Evolutionary conservation across 2,329 filamentous ascomycete genomes (phyloP).

Genomic region (Fusarium sublunatum): DNA sequence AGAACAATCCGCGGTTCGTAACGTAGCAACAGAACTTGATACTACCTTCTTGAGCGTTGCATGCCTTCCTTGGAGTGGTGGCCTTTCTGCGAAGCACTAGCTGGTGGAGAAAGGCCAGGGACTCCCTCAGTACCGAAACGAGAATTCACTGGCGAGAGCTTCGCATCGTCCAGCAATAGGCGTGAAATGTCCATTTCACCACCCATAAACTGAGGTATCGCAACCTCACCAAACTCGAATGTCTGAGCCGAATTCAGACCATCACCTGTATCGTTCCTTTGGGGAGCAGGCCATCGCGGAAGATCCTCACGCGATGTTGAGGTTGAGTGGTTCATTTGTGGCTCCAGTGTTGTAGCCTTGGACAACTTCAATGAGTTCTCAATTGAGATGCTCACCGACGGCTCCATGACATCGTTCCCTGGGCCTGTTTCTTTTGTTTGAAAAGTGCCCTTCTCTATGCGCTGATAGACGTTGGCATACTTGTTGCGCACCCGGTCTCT

Average conservation of each 20-base stretch:
- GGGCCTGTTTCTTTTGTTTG: conserved; percentile 57
- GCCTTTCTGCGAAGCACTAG: conserved; percentile 25
- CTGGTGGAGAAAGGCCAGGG: conserved; percentile 42
- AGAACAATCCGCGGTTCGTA: conserved; percentile 18
- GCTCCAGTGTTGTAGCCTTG: conserved; percentile 53
- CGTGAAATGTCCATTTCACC: conserved; percentile 73
- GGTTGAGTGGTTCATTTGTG: conserved; percentile 54
- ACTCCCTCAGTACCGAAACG: conserved; percentile 46
- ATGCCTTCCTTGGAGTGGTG: conserved; percentile 31
- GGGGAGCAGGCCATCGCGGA: conserved; percentile 55
- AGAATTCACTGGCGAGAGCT: conserved; percentile 42
- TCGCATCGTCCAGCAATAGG: conserved; percentile 66
- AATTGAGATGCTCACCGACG: conserved; percentile 62
- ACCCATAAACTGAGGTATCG: conserved; percentile 55
- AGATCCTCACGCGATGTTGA: conserved; percentile 61
- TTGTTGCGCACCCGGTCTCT: conserved; percentile 73
- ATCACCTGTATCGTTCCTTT: conserved; percentile 49
- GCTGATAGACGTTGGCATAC: conserved; percentile 67
- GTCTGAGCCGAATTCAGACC: conserved; percentile 42
- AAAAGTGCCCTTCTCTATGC: conserved; percentile 66
- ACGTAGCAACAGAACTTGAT: conserved; percentile 3
- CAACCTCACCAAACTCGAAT: conserved; percentile 59
- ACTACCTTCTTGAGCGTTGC: conserved; percentile 30
- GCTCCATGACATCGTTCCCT: conserved; percentile 60
- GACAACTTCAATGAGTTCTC: conserved; percentile 57